Percentiles rank a stretch among this genome's conserved stretches.
Evolutionary conservation across 1,139 yeast genomes (phyloP).

Genomic region (Nakaseomyces glabratus): DNA sequence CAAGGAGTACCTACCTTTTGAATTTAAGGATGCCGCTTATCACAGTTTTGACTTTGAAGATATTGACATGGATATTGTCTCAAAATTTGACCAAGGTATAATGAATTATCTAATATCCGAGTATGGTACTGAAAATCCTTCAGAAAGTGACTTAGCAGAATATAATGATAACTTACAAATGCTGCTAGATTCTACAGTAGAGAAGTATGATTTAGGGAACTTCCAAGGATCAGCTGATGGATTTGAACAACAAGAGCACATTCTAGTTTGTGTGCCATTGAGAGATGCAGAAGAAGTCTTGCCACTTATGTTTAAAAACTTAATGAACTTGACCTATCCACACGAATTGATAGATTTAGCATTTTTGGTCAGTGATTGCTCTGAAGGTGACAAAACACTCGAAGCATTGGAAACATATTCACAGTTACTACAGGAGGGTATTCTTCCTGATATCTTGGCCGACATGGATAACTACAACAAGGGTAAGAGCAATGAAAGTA

Average conservation of each 20-base stretch:
- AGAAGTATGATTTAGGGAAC: constrained; percentile 52
- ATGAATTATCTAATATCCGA: constrained; percentile 30
- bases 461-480: constrained; percentile 49
- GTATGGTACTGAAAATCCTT: constrained; percentile 25
- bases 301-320: constrained; percentile 74
- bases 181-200: constrained; percentile 37
- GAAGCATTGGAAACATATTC: constrained; percentile 59
- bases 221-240: constrained; percentile 52
- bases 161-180: constrained; percentile 23
- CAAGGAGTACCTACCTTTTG: constrained; percentile 12
- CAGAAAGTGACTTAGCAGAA: constrained; percentile 20
- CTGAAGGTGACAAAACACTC: constrained; percentile 64
- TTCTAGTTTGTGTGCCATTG: constrained; percentile 65
- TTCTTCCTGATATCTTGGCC: constrained; percentile 42
- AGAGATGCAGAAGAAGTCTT: constrained; percentile 75
- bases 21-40: constrained; percentile 29
- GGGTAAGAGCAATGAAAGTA: constrained; percentile 38
- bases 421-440: constrained; percentile 62
- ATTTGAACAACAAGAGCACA: constrained; percentile 48
- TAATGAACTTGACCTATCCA: constrained; percentile 79
- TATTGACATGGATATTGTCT: constrained; percentile 27
- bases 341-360: constrained; percentile 76
- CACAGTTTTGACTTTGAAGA: constrained; percentile 30
- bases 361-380: constrained; percentile 76
- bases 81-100: constrained; percentile 33